Percentiles rank a stretch among this genome's conserved stretches.
Conservation (phyloP, 2,329 filamentous ascomycete genomes). For the Calonectria pauciramosa region DNA sequence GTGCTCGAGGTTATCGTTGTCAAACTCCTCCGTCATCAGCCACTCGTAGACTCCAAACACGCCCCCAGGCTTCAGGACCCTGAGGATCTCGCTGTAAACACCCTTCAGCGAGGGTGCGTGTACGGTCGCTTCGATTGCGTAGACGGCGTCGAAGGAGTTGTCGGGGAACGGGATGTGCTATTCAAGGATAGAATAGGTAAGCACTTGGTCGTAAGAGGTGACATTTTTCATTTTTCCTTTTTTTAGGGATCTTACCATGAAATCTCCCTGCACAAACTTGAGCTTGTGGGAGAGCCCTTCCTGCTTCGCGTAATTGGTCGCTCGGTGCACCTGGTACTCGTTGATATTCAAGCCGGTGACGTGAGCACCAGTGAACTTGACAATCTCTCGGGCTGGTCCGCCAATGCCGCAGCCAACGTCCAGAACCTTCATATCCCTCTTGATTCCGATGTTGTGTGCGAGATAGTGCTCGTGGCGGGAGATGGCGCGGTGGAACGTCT, state of each 20-base stretch:
- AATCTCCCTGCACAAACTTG: conserved; percentile 90
- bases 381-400: conserved; percentile 93
- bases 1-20: conserved; percentile 86
- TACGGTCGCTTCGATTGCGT: conserved; percentile 94
- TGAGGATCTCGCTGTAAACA: conserved; percentile 92
- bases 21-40: conserved; percentile 96
- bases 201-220: neutral
- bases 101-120: conserved; percentile 89
- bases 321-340: conserved; percentile 95
- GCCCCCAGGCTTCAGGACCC: conserved; percentile 93
- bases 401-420: conserved; percentile 96
- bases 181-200: neutral
- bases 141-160: conserved; percentile 91
- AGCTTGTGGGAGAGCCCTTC: conserved; percentile 84
- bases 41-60: conserved; percentile 96
- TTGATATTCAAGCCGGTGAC: conserved; percentile 96
- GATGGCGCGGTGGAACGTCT: conserved; percentile 89
- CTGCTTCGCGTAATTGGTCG: conserved; percentile 82
- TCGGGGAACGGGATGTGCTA: conserved; percentile 93
- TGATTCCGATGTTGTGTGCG: conserved; percentile 85
- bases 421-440: conserved; percentile 86
- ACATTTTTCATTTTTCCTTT: neutral
- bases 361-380: conserved; percentile 89
- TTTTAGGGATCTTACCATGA: conserved; percentile 72
- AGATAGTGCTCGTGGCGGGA: conserved; percentile 97